Conservation (phyloP, 2,329 filamentous ascomycete species). For the Thelonectria discophora region DNA sequence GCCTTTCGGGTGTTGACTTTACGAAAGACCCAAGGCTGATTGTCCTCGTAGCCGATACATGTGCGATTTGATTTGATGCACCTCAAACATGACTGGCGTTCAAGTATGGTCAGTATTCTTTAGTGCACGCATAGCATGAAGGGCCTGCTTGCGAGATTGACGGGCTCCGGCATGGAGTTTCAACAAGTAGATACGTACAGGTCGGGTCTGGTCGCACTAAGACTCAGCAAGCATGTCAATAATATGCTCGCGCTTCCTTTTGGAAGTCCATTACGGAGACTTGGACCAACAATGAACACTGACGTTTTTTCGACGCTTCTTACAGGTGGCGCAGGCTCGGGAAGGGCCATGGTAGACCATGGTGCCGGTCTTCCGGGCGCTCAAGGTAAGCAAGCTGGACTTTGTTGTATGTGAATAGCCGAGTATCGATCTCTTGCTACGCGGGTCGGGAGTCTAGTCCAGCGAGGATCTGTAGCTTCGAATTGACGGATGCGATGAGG, state of each 20-base stretch:
- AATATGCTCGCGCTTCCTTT: no score
- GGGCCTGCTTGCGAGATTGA: background rate
- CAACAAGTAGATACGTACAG: no score
- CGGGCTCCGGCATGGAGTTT: background rate
- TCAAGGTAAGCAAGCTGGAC: no score
- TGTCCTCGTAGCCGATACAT: slow-evolving; percentile 8
- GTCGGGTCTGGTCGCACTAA: slow-evolving; percentile 8
- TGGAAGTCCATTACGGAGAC: background rate
- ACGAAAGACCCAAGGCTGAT: background rate
- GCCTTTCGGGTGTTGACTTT: background rate
- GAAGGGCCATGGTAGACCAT: slow-evolving; percentile 10
- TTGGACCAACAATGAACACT: background rate
- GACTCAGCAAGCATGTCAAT: background rate
- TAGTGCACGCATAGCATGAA: background rate
- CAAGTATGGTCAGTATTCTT: background rate
- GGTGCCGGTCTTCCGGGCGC: no score
- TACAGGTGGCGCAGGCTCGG: slow-evolving; percentile 5
- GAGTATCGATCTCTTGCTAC: no score
- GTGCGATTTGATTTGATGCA: slow-evolving; percentile 8
- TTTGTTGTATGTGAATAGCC: no score
- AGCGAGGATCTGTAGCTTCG: no score
- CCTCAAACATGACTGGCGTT: slow-evolving; percentile 4
- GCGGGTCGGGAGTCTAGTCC: no score
- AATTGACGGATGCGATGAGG: no score
- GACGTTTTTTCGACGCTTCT: slow-evolving; percentile 13